Base-by-base conservation (phyloP, 2,329 filamentous ascomycete genomes). In the Talaromyces sp. region DNA sequence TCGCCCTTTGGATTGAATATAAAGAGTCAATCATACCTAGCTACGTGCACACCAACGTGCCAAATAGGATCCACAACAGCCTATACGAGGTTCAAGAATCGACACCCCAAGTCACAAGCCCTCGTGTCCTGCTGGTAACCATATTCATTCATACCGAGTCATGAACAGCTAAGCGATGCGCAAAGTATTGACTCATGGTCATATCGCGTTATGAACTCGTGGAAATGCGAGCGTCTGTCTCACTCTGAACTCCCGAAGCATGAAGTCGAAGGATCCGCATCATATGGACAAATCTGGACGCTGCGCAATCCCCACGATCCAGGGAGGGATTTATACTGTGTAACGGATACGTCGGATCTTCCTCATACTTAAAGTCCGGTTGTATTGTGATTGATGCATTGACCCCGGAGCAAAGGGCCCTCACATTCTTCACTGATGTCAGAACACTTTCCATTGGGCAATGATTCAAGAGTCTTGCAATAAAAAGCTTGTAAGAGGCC, bases 361-460 rank as follows among this genome's bases (percentile, higher is more conserved):
- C 9, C 21, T 52, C 25, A 31, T 52, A 33, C 28, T 52, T 35
- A 52, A 52, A 52, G 48, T 21, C 48, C 48, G 28, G 21, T 18
- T 54, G 50, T 35, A 35, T 23, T 54, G 50, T 35, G 28, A 54
- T 54, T 37, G 50, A 54, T 21, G 50, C 50, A 54, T 54, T 54
- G 50, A 54, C 28, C 50, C n/a, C 50, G 18, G 50, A 35, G 31
- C 14, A 61, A 55, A 61, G 59, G 48, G 59, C 23, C 11, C 35
- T 33, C 23, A 33, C 59, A 61, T 61, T 61, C 59, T 37, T 44
- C 21, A 40, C 37, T 44, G 59, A 54, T 39, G 35, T 33, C 59
- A 54, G 14, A 42, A 31, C 23, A 9, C 9, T 21, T 55, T 18
- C 59, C 11, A 61, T 61, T 61, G 46, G 58, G 39, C 33, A 23